Base-by-base conservation (phyloP, 495 filamentous ascomycete genomes). In the Xylaria longipes region DNA sequence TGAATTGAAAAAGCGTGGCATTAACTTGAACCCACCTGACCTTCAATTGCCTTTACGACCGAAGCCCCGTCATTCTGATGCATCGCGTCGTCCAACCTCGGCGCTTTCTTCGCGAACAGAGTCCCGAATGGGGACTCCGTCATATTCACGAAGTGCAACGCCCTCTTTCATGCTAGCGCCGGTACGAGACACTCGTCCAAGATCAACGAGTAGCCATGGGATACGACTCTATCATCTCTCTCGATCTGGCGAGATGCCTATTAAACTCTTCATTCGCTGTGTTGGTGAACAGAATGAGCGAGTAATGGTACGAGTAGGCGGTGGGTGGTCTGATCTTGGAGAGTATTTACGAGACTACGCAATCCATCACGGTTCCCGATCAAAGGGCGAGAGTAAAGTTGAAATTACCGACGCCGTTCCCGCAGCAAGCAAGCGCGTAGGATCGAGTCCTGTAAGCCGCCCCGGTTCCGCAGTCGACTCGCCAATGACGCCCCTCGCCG, bases 271-370 rank as follows among this genome's bases (percentile, higher is more conserved):
- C 77, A 94, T 98, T 33, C 91, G 96, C 1, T 89, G 94, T 17
- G 94, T 99, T 1, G 96, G 96, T 45, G 93, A 97, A 79, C 85
- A 89, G 37, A 91, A 92, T n/a, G 94, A 97, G 79, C 89, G 96
- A 35, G 94, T 98, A 56, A 98, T 99, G 94, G 97, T 98, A 11
- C 91, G 96, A 68, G 94, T 98, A 27, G 96, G 96, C 20, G 96
- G 96, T 70, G 96, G 96, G 45, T 99, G 96, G 96, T 93, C 94
- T 17, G 96, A 99, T 78, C 83, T 99, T 29, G 94, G 91, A 33
- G 95, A 97, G 80, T 98, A 97, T 77, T 85, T 99, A n/a, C 90
- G 91, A 72, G 93, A 97, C 78, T 99, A 97, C 75, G 94, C 93
- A 27, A 87, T 89, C 57, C 96, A 99, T 79, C 96, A 98, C 78